Evolutionary conservation across 805 yeast species (phyloP).

Genomic region (Yarrowia porcina): DNA sequence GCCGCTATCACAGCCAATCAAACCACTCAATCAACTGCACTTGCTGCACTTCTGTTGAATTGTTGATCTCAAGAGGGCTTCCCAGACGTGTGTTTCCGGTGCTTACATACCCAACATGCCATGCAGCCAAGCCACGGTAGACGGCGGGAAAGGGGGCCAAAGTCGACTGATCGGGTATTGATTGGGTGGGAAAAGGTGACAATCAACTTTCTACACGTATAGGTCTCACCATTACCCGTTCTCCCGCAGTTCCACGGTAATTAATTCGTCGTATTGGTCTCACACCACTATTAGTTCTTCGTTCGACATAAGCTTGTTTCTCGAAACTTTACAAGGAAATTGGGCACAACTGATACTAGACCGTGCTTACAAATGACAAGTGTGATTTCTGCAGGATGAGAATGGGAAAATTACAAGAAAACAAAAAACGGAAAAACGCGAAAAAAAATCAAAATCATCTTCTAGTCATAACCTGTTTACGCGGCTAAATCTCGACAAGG

Average conservation of each 20-base stretch:
- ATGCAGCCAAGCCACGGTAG: slow-evolving; percentile 6
- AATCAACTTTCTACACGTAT: no score
- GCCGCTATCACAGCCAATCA: neutral
- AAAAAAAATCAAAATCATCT: no score
- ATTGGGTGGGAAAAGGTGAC: no score
- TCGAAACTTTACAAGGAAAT: neutral
- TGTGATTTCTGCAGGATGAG: no score
- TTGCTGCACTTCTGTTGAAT: neutral
- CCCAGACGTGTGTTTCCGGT: neutral
- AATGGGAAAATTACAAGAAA: no score
- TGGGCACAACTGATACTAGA: neutral
- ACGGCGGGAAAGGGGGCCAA: neutral
- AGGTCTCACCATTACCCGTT: neutral
- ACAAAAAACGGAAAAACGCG: no score
- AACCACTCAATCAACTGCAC: neutral
- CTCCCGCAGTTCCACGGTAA: neutral
- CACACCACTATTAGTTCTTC: neutral
- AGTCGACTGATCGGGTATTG: neutral
- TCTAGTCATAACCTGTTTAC: no score
- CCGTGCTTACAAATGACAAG: slow-evolving; percentile 3
- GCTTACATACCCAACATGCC: neutral
- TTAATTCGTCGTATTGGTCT: neutral
- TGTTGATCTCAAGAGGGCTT: neutral
- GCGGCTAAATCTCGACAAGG: no score
- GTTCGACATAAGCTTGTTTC: neutral